Percentiles rank a stretch among this genome's conserved stretches.
phyloP scores from a whole-genome alignment of 805 yeast genomes.

The Hanseniaspora pseudoguilliermondii region DNA sequence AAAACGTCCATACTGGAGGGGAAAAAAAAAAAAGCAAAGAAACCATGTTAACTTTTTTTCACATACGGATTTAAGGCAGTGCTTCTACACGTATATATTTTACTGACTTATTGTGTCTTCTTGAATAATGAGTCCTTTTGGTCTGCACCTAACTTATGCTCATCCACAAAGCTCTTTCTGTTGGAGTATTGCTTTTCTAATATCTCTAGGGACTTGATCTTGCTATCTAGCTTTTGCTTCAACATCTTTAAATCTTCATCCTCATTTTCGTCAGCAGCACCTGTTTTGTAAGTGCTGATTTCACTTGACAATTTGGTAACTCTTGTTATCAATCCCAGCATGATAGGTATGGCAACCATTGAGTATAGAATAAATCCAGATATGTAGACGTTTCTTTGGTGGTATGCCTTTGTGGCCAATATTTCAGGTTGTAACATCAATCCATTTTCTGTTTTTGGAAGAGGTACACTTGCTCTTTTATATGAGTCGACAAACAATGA shows the following conservation, averaged over 20 bases:
- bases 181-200: slow-evolving; percentile 41
- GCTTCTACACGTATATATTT: no score
- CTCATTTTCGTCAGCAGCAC: slow-evolving; percentile 17
- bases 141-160: slow-evolving; percentile 34
- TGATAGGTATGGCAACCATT: slow-evolving; percentile 41
- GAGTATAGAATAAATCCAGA: slow-evolving; percentile 52
- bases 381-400: slow-evolving; percentile 50
- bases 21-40: no score
- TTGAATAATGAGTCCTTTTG: slow-evolving; percentile 11
- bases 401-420: slow-evolving; percentile 47
- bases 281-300: slow-evolving; percentile 20
- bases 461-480: slow-evolving; percentile 31
- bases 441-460: slow-evolving; percentile 18
- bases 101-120: background rate
- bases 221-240: slow-evolving; percentile 27
- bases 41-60: no score
- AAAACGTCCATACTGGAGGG: no score
- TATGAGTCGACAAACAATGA: slow-evolving; percentile 45
- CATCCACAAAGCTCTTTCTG: slow-evolving; percentile 27
- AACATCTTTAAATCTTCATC: slow-evolving; percentile 29
- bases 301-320: slow-evolving; percentile 34
- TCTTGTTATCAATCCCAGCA: slow-evolving; percentile 39
- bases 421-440: slow-evolving; percentile 33
- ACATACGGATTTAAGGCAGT: no score
- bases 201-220: slow-evolving; percentile 30